Percentiles rank a stretch among this genome's conserved stretches.
phyloP scores from a whole-genome alignment of 768 basidiomycete genomes.

The Lyophyllum semitale region DNA sequence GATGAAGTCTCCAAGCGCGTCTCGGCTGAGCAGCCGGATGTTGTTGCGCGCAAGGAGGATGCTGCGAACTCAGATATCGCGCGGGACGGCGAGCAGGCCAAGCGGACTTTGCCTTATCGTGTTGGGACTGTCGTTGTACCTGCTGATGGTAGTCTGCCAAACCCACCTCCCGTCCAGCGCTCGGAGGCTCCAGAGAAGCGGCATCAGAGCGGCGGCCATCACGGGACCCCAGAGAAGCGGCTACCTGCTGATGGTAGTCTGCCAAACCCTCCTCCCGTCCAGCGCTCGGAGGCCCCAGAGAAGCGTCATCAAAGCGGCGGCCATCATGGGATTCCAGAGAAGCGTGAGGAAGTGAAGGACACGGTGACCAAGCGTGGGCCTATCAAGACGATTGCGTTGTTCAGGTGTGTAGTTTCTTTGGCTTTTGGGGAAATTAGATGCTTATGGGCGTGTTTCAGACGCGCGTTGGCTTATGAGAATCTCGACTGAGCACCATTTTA shows the following conservation, averaged over 20 bases:
- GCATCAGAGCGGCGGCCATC: too few relatives aligned
- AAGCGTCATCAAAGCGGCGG: too few relatives aligned
- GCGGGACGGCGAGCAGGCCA: not conserved
- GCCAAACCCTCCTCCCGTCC: too few relatives aligned
- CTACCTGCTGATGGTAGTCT: too few relatives aligned
- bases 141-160: too few relatives aligned
- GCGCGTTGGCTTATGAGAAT: conserved; percentile 5
- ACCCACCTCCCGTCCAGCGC: too few relatives aligned
- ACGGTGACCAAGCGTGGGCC: not conserved
- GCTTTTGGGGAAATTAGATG: not conserved
- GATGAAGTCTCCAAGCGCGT: not conserved
- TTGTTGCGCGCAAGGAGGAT: not conserved
- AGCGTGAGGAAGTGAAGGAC: not conserved
- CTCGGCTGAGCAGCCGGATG: not conserved
- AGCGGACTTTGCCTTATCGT: not conserved
- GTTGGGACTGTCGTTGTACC: too few relatives aligned
- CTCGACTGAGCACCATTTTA: not conserved
- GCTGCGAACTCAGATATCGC: conserved; percentile 2
- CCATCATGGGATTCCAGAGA: too few relatives aligned
- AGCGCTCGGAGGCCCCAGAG: too few relatives aligned
- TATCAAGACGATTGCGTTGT: not conserved
- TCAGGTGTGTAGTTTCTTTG: not conserved
- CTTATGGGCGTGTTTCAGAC: not conserved
- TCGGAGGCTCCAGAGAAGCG: too few relatives aligned
- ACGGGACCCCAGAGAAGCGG: too few relatives aligned